A percentile compares a stretch with the other conserved stretches of the same genome.
phyloP scores from a whole-genome alignment of 2,329 filamentous ascomycete genomes.

The Metarhizium anisopliae region DNA sequence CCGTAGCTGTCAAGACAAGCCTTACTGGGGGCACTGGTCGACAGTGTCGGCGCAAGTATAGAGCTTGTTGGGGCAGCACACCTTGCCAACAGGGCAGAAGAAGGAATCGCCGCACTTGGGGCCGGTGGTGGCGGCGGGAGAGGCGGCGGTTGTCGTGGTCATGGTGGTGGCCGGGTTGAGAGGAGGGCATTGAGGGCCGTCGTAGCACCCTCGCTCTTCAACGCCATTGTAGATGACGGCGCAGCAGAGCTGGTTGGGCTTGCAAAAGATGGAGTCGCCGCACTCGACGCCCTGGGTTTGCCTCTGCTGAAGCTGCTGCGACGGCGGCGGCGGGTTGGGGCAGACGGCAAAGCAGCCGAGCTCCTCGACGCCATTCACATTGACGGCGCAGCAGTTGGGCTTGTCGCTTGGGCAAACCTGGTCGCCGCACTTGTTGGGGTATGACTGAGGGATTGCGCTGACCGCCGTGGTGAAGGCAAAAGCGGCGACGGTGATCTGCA shows the following conservation, averaged over 20 bases:
- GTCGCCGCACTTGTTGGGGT: constrained; percentile 7
- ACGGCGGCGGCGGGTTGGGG: constrained; percentile 1
- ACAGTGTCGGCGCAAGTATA: constrained; percentile 6
- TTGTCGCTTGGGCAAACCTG: neutral
- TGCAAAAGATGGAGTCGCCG: neutral
- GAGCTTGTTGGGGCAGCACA: constrained; percentile 6
- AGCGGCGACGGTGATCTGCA: constrained; percentile 1
- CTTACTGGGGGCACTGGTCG: constrained; percentile 7
- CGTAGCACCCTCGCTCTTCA: neutral
- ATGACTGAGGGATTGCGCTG: constrained; percentile 3
- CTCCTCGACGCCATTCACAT: neutral
- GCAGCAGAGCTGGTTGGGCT: neutral
- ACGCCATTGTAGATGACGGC: neutral
- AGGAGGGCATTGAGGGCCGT: neutral
- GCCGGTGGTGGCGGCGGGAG: constrained; percentile 1
- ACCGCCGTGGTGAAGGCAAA: constrained; percentile 3
- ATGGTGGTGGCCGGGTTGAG: neutral
- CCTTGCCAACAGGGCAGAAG: constrained; percentile 7
- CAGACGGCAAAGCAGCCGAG: constrained; percentile 2
- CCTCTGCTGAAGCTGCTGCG: constrained; percentile 1
- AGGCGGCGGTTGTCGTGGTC: neutral
- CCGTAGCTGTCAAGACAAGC: too few species aligned
- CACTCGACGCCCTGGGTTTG: neutral
- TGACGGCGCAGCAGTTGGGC: neutral
- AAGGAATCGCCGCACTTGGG: constrained; percentile 8